These are phyloP conservation scores for Geotrichum phurueaensis DNA, from an alignment of 1,139 yeast genomes.

Conservation along the genomic window DNA sequence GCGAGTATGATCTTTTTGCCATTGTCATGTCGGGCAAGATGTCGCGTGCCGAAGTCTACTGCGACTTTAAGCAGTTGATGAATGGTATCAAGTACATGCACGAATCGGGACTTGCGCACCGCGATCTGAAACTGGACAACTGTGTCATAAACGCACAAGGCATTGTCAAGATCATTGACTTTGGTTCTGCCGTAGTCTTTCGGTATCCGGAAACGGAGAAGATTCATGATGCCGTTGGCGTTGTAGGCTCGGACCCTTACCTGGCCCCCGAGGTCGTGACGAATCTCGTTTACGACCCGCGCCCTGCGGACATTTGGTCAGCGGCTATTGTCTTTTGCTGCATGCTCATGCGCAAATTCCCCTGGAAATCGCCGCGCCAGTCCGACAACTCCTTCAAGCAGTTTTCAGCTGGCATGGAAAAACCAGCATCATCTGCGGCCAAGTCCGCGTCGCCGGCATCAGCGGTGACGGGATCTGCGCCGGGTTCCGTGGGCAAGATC, in stretches of 20 bases:
- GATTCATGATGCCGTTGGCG: constrained; percentile 77
- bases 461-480: background rate
- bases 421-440: constrained; percentile 6
- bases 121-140: constrained; percentile 88
- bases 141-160: constrained; percentile 85
- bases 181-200: constrained; percentile 91
- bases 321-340: constrained; percentile 89
- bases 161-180: constrained; percentile 83
- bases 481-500: constrained; percentile 2
- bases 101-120: constrained; percentile 81
- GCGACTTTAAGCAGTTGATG: constrained; percentile 84
- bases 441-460: background rate
- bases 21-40: constrained; percentile 93
- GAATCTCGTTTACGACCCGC: constrained; percentile 74
- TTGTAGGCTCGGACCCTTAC: constrained; percentile 92
- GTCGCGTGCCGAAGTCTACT: constrained; percentile 78
- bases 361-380: constrained; percentile 93
- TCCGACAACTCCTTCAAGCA: constrained; percentile 74
- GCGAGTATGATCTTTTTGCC: constrained; percentile 88
- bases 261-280: constrained; percentile 92
- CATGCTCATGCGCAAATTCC: constrained; percentile 89
- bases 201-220: constrained; percentile 83
- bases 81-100: constrained; percentile 80
- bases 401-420: constrained; percentile 39
- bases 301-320: constrained; percentile 95